Conservation (phyloP, 441 rosid species). For the Euphorbia neoarborescens region DNA sequence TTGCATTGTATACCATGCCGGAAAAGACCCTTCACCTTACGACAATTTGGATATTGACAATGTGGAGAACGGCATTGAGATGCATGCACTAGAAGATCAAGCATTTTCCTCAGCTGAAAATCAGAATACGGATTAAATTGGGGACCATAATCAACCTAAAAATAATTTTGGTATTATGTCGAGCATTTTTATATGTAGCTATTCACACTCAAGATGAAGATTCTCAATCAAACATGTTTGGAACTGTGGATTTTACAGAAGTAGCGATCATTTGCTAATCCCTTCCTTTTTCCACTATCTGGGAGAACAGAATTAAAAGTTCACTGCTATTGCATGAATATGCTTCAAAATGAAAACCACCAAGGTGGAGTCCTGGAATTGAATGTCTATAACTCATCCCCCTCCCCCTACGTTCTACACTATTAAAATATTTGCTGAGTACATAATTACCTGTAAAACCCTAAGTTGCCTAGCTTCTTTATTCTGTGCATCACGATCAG, state of each 20-base stretch:
- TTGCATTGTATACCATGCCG: conserved; percentile 94
- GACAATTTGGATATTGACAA: conserved; percentile 96
- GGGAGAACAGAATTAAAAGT: background rate
- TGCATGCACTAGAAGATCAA: conserved; percentile 97
- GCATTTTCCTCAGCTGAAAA: conserved; percentile 97
- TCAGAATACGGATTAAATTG: conserved; percentile 16
- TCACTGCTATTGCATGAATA: too few species aligned
- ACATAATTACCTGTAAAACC: conserved; percentile 64
- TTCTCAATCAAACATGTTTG: background rate
- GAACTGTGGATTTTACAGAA: background rate
- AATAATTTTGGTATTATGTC: background rate
- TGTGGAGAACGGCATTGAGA: conserved; percentile 81
- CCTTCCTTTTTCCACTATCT: background rate
- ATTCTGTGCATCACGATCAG: conserved; percentile 97
- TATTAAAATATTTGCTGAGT: background rate
- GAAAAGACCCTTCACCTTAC: conserved; percentile 94
- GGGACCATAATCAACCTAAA: background rate
- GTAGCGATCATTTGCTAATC: background rate
- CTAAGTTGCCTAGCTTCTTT: conserved; percentile 90
- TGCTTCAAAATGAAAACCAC: background rate
- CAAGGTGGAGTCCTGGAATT: background rate
- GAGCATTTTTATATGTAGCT: background rate
- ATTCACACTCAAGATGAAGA: background rate
- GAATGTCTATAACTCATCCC: background rate
- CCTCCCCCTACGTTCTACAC: background rate